Base-by-base conservation (phyloP, 805 yeast genomes). In the Candida tallmaniae region DNA sequence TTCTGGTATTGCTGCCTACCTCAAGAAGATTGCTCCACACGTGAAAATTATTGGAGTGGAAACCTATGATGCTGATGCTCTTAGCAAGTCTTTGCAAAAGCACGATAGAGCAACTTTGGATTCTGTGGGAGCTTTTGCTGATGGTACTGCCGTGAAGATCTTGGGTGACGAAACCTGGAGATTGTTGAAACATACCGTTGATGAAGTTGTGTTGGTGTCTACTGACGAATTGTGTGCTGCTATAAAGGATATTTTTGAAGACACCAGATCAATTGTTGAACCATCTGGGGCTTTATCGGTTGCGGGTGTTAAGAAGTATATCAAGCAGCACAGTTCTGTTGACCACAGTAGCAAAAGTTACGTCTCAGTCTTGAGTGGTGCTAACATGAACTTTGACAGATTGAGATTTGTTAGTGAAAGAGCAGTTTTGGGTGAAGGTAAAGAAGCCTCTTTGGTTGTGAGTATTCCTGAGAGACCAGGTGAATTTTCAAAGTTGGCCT, bases 371-470 rank as follows among this genome's bases (percentile, higher is more conserved):
- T 68, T 93, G 37, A 83, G 95, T 14, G 99, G 99, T 39, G 99
- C 99, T 23, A 93, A 93, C 62, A 89, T 93, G 95, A 90, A 94
- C 65, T 93, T 93, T 55, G 98, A 90, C 60, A 75, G 99, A 50
- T 70, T 93, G 50, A 74, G 99, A 56, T 93, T 93, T 59, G 97
- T 93, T 14, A 78, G 95, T 39, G 99, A 93, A 61, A 81, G 99
- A 61, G 97, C 98, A 10, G 94, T 86, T 33, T 72, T 93, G n/a
- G 99, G 98, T 63, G 97, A 90, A 58, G 98, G 97, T 36, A 85
- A 82, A 48, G 99, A 93, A 65, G 95, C 87, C 5, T 90, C 94
- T 51, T 70, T 93, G 70, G 76, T 84, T 30, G 87, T 89, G 12
- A 80, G 87, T 28, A 87, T 93, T 44, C 97, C 97, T 16, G 98